Evolutionary conservation across 2,329 filamentous ascomycete genomes (phyloP).

Genomic region (Fusarium illudens): DNA sequence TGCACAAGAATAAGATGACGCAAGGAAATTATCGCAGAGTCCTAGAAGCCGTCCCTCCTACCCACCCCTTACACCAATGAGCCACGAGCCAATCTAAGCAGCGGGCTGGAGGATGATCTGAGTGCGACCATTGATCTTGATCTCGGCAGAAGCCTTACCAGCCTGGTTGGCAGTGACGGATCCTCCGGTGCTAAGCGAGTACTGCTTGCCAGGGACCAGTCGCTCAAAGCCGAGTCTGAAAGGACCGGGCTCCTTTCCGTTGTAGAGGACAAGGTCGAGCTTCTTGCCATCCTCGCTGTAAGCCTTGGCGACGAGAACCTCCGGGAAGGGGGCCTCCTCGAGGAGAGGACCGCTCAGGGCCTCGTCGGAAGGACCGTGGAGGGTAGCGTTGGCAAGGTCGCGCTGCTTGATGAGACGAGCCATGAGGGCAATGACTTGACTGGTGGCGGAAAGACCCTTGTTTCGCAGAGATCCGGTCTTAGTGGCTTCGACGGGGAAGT

Average conservation of each 20-base stretch:
- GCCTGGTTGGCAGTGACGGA: slow-evolving; percentile 3
- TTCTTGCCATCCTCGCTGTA: slow-evolving; percentile 11
- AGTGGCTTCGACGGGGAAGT: slow-evolving; percentile 14
- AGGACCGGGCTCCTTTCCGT: slow-evolving; percentile 8
- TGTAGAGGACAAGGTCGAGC: slow-evolving; percentile 17
- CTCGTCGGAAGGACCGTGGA: slow-evolving; percentile 1
- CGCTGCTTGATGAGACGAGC: slow-evolving; percentile 14
- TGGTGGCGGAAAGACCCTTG: slow-evolving; percentile 15
- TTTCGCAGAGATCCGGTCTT: slow-evolving; percentile 11
- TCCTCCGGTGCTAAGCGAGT: slow-evolving; percentile 9
- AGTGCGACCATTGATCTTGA: slow-evolving; percentile 4
- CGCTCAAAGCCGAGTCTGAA: slow-evolving; percentile 14
- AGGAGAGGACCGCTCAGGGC: slow-evolving; percentile 6
- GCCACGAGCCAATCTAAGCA: not conserved
- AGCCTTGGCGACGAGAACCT: slow-evolving; percentile 16
- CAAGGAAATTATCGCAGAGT: too few relatives aligned
- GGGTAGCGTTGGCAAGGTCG: slow-evolving; percentile 9
- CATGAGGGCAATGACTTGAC: slow-evolving; percentile 14
- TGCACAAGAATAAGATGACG: too few relatives aligned
- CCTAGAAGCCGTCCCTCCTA: too few relatives aligned
- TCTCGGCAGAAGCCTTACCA: slow-evolving; percentile 3
- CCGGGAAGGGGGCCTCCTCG: slow-evolving; percentile 8
- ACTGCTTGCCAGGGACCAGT: not conserved
- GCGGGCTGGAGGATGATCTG: slow-evolving; percentile 10
- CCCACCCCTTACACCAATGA: too few relatives aligned